These are phyloP conservation scores for Tulasnella sp. DNA, from an alignment of 768 basidiomycete genomes.

Conservation along the genomic window DNA sequence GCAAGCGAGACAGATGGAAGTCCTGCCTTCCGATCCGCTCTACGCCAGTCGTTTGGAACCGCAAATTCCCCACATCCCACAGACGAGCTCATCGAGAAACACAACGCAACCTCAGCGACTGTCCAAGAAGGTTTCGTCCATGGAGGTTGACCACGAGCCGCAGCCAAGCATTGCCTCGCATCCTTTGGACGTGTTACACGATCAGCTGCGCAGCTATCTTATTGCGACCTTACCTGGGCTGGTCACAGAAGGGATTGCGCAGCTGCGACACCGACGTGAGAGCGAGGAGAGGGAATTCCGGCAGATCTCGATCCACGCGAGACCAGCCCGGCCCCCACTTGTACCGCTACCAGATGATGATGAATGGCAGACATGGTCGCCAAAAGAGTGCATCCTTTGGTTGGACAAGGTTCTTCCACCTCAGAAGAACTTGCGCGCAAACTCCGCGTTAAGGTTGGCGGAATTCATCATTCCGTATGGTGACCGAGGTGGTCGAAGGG, in stretches of 20 bases:
- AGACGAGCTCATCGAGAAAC: background rate
- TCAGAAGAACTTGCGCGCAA: background rate
- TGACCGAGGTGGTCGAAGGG: slow-evolving; percentile 43
- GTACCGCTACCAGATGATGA: slow-evolving; percentile 14
- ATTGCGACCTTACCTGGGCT: background rate
- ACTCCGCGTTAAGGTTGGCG: slow-evolving; percentile 14
- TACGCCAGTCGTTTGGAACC: background rate
- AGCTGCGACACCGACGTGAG: slow-evolving; percentile 12
- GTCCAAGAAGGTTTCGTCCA: too few relatives aligned
- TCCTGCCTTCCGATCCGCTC: too few relatives aligned
- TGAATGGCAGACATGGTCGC: slow-evolving; percentile 16
- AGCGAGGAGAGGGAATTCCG: background rate
- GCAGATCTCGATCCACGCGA: slow-evolving; percentile 16
- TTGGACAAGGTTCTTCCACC: slow-evolving; percentile 14
- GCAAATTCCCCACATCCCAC: background rate
- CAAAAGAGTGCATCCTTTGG: slow-evolving; percentile 18
- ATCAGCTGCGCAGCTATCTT: slow-evolving; percentile 14
- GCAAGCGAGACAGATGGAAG: too few relatives aligned
- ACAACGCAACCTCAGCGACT: background rate
- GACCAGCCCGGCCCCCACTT: background rate
- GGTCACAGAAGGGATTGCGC: slow-evolving; percentile 8
- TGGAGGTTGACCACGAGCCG: background rate
- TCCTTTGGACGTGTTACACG: slow-evolving; percentile 6
- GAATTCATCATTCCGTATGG: slow-evolving; percentile 17
- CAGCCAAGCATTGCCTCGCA: background rate